These are phyloP conservation scores for Notholithocarpus densiflorus DNA, from an alignment of 306 rosid species.

Conservation along the genomic window DNA sequence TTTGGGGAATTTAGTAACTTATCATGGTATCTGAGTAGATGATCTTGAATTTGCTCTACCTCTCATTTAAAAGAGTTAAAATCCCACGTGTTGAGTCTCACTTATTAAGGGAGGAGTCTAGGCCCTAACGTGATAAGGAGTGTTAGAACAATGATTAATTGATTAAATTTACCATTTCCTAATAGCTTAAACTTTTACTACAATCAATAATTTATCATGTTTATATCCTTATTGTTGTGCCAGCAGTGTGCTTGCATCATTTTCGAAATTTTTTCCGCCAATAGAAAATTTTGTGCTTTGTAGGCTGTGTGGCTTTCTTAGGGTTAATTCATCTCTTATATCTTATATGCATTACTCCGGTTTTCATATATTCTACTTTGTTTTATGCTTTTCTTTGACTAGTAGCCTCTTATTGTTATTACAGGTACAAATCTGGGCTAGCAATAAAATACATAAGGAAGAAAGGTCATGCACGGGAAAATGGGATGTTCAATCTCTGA, in stretches of 20 bases:
- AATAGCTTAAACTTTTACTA: too few species aligned
- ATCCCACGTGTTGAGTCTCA: too few species aligned
- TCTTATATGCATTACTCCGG: background rate
- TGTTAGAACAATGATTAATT: too few species aligned
- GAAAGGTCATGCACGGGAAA: constrained; percentile 92
- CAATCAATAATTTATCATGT: too few species aligned
- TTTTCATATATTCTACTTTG: background rate
- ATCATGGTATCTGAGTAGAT: too few species aligned
- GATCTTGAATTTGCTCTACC: too few species aligned
- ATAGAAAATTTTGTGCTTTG: background rate
- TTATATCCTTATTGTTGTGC: background rate
- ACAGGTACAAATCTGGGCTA: constrained; percentile 98
- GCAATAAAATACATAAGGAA: constrained; percentile 86
- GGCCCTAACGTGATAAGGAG: too few species aligned
- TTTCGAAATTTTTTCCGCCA: background rate
- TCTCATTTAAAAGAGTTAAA: too few species aligned
- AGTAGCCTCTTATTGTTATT: constrained; percentile 14
- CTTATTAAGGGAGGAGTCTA: too few species aligned
- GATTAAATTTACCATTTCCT: too few species aligned
- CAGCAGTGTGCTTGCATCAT: background rate
- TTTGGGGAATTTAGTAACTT: too few species aligned
- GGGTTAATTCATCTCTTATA: background rate
- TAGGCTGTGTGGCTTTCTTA: background rate
- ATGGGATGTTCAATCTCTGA: constrained; percentile 89
- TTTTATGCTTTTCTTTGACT: background rate